Percentiles rank a stretch among this genome's conserved stretches.
Conservation (phyloP, 75 land plant species). For the Cunninghamia lanceolata region DNA sequence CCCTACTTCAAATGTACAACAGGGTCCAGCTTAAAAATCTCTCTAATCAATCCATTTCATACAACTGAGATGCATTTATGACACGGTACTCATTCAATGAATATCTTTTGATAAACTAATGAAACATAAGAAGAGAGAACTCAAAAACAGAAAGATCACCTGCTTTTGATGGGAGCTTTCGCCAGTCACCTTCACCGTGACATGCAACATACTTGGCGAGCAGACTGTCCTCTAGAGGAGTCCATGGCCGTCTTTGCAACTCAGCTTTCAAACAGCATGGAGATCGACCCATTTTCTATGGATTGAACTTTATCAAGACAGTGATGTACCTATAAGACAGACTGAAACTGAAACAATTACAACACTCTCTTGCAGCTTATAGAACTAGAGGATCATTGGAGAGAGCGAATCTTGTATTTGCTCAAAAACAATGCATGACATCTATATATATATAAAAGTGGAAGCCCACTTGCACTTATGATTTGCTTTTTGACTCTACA, state of each 20-base stretch:
- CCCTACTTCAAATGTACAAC: background rate
- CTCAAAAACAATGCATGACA: background rate
- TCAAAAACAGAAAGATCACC: background rate
- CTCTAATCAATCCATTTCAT: background rate
- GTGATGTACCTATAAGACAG: background rate
- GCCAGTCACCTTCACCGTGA: constrained; percentile 9
- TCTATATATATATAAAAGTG: background rate
- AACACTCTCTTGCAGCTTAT: background rate
- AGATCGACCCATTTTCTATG: constrained; percentile 14
- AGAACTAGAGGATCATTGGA: no score
- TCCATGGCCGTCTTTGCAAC: constrained; percentile 33
- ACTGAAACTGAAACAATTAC: background rate
- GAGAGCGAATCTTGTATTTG: background rate
- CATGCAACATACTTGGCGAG: constrained; percentile 13
- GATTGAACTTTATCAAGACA: background rate
- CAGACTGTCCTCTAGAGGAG: constrained; percentile 23
- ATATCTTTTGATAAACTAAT: background rate
- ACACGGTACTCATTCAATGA: background rate
- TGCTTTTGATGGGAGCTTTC: background rate
- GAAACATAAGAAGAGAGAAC: background rate
- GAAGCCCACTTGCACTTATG: background rate
- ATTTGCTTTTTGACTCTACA: no score
- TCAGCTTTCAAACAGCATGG: constrained; percentile 20
- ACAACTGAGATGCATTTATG: background rate
- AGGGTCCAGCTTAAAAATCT: background rate